Evolutionary conservation across 441 rosid species (phyloP), one percentile per base, ranked within the genome.

Genomic region (Aleurites moluccanus): DNA sequence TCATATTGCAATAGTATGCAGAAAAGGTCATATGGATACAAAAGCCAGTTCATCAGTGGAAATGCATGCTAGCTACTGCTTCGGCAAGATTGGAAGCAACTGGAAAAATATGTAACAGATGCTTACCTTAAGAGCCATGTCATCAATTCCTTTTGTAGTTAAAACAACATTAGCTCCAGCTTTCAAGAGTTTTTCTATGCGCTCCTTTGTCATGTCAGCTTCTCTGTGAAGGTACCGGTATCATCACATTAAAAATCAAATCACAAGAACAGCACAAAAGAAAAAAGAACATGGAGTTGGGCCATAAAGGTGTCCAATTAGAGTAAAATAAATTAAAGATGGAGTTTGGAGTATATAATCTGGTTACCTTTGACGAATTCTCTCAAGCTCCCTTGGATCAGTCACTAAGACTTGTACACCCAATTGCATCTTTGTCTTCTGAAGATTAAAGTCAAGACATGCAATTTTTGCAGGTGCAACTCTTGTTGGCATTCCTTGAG

Each of bases 331-430:
- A 66, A 53, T 64, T 79, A n/a, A 38, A 38, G 40, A 30, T 64
- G 42, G 20, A 74, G 50, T 33, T 52, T 38, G n/a, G 11, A 72
- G 55, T 57, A n/a, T 67, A 72, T 18, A 25, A 69, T 40, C 25
- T 50, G 25, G 77, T 77, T 70, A 93, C 98, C 98, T 96, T 78
- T 91, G 89, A 75, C 99, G 98, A 80, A 93, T 92, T 79, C 88
- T 93, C 81, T 96, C 99, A 61, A 96, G 99, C 85, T 96, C 99
- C 83, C 98, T 92, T 25, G 99, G 99, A 88, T 96, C 97, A 53
- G 83, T 80, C 62, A 96, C 98, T 40, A 96, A 82, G 69, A 96
- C 96, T 84, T 96, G 99, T 82, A 96, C 90, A 78, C 98, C 99
- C 83, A 94, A 53, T 82, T 92, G 98, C 98, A 94, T 91, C 85